Conservation (phyloP, 2,329 filamentous ascomycete genomes). For the Alternaria triticimaculans region DNA sequence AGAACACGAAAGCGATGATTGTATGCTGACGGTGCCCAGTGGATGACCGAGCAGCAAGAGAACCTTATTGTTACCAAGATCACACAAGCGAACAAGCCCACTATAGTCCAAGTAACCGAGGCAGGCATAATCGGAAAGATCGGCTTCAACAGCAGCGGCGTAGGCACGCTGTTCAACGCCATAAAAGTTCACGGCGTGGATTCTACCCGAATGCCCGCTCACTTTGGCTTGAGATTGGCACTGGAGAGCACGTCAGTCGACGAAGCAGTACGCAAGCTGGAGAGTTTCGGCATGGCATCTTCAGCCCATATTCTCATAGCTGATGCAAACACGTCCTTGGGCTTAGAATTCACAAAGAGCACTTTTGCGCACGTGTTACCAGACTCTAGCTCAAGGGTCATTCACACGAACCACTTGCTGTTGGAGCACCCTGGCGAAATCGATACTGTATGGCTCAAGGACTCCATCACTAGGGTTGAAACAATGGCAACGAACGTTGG, state of each 20-base stretch:
- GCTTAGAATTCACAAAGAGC: conserved; percentile 57
- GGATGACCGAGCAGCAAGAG: conserved; percentile 58
- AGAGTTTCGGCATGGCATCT: conserved; percentile 58
- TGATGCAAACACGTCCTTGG: conserved; percentile 55
- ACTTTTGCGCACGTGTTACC: conserved; percentile 40
- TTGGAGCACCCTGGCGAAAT: conserved; percentile 45
- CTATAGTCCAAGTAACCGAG: conserved; percentile 65
- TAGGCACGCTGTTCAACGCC: conserved; percentile 68
- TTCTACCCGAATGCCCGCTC: conserved; percentile 61
- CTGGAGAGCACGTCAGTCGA: conserved; percentile 60
- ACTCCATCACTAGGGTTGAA: conserved; percentile 46
- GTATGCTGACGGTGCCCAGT: conserved; percentile 41
- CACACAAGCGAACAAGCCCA: conserved; percentile 52
- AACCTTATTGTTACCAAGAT: conserved; percentile 61
- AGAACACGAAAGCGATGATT: not conserved
- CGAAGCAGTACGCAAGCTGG: conserved; percentile 55
- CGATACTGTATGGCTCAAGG: conserved; percentile 53
- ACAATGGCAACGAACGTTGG: conserved; percentile 47
- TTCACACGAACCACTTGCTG: conserved; percentile 56
- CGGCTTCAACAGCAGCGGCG: conserved; percentile 65
- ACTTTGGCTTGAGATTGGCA: conserved; percentile 64
- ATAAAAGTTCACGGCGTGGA: conserved; percentile 65
- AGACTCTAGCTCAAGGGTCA: conserved; percentile 44
- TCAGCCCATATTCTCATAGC: conserved; percentile 63
- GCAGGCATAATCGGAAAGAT: conserved; percentile 71